phyloP scores from a whole-genome alignment of 805 yeast genomes.

The Myxozyma mucilagina region DNA sequence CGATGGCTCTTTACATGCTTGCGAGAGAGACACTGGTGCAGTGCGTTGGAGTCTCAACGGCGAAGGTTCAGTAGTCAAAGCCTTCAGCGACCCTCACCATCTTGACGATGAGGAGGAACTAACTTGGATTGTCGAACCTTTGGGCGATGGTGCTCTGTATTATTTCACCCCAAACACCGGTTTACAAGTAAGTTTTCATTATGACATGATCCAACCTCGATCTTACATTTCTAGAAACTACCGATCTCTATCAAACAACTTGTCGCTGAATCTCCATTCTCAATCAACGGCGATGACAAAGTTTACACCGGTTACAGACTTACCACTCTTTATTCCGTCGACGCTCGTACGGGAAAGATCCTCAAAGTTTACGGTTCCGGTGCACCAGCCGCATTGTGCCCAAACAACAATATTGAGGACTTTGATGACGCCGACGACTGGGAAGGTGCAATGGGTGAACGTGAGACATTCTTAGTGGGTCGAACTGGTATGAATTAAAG shows the following conservation, averaged over 20 bases:
- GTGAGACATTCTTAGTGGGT: conserved; percentile 22
- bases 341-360: conserved; percentile 73
- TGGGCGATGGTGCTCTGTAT: conserved; percentile 77
- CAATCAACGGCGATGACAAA: conserved; percentile 71
- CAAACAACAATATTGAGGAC: conserved; percentile 15
- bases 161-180: conserved; percentile 77
- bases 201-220: no score
- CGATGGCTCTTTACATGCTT: conserved; percentile 84
- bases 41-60: conserved; percentile 74
- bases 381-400: conserved; percentile 38
- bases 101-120: conserved; percentile 42
- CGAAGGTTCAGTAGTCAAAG: conserved; percentile 60
- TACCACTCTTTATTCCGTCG: conserved; percentile 72
- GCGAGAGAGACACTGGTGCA: conserved; percentile 72
- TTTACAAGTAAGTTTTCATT: conserved; percentile 49
- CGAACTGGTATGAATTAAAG: conserved; percentile 13
- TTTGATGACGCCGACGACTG: conserved; percentile 29
- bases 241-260: conserved; percentile 79
- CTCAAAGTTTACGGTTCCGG: conserved; percentile 66
- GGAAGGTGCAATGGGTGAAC: conserved; percentile 11
- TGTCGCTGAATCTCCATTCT: conserved; percentile 82
- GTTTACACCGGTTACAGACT: conserved; percentile 82
- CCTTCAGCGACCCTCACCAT: conserved; percentile 31
- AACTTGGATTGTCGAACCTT: conserved; percentile 90
- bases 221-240: conserved; percentile 43